These are phyloP conservation scores for Salisapilia sapeloensis DNA, from an alignment of 352 stramenopile species.

Conservation along the genomic window DNA sequence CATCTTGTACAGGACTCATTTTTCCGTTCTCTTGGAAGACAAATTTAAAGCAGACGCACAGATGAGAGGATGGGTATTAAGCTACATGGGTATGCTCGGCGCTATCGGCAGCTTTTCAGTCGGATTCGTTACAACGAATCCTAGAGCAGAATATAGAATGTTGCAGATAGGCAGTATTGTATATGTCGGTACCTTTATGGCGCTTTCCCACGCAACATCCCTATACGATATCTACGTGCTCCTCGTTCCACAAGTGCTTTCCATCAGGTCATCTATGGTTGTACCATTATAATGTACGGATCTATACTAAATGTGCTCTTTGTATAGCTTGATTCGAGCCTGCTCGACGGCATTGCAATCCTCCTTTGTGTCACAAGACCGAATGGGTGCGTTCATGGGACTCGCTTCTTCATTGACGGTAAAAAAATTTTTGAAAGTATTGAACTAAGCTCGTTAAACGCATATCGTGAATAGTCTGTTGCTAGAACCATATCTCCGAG, in stretches of 20 bases:
- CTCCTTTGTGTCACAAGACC: conserved; percentile 42
- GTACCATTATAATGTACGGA: neutral
- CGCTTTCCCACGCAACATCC: conserved; percentile 26
- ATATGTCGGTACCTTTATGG: conserved; percentile 57
- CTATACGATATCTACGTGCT: conserved; percentile 33
- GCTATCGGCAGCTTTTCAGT: conserved; percentile 48
- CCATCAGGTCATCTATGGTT: conserved; percentile 22
- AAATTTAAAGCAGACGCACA: conserved; percentile 57
- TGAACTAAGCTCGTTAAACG: too few relatives aligned
- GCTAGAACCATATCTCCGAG: conserved; percentile 55
- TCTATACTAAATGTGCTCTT: conserved; percentile 2
- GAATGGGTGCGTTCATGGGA: conserved; percentile 61
- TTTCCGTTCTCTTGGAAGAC: conserved; percentile 57
- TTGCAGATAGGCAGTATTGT: conserved; percentile 43
- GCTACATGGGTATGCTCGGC: conserved; percentile 64
- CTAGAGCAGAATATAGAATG: conserved; percentile 36
- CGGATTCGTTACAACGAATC: conserved; percentile 19
- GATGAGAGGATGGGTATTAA: conserved; percentile 47
- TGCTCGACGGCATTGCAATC: conserved; percentile 62
- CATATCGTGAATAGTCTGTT: conserved; percentile 37
- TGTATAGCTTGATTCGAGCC: conserved; percentile 51
- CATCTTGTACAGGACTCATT: conserved; percentile 67
- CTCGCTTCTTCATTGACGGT: conserved; percentile 68
- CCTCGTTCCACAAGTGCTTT: conserved; percentile 49
- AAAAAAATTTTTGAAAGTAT: too few relatives aligned